Evolutionary conservation across 495 filamentous ascomycete genomes (phyloP).

Genomic region (Elaphomyces granulatus): DNA sequence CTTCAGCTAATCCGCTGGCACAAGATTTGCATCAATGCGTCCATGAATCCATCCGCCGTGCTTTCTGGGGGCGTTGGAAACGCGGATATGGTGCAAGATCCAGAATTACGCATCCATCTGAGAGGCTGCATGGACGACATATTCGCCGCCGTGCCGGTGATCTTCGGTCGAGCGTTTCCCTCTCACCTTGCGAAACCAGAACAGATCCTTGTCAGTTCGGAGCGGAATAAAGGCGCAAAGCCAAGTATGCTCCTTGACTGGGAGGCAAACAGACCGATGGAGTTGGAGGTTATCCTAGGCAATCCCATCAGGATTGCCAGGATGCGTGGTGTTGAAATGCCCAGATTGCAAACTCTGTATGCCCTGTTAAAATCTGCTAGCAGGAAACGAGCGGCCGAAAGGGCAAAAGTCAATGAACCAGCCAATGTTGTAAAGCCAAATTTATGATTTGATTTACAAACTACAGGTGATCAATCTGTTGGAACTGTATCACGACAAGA

Average conservation of each 20-base stretch:
- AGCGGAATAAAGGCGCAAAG: constrained; percentile 38
- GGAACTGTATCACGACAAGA: too few species aligned
- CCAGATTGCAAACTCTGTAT: constrained; percentile 39
- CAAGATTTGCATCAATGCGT: constrained; percentile 50
- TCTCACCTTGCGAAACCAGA: constrained; percentile 37
- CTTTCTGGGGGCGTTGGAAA: constrained; percentile 41
- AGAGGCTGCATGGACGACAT: background rate
- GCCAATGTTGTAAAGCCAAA: background rate
- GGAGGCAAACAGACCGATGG: constrained; percentile 40
- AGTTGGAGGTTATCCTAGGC: constrained; percentile 47
- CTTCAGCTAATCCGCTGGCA: constrained; percentile 48
- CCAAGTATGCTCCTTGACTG: constrained; percentile 48
- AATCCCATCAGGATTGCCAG: constrained; percentile 42
- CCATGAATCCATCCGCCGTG: constrained; percentile 48
- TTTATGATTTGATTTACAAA: background rate
- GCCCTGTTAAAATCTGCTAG: background rate
- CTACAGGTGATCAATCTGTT: too few species aligned
- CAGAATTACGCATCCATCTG: constrained; percentile 45
- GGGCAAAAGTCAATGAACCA: background rate
- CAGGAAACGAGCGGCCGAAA: background rate
- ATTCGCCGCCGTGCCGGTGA: constrained; percentile 28
- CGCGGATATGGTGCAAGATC: constrained; percentile 22
- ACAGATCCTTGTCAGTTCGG: constrained; percentile 35
- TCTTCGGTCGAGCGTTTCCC: constrained; percentile 32
- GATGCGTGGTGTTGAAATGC: constrained; percentile 35